Evolutionary conservation across 192 early-diverging fungal genomes (phyloP), one percentile per base, ranked within the genome.

Genomic region (Ambispora gerdemannii): DNA sequence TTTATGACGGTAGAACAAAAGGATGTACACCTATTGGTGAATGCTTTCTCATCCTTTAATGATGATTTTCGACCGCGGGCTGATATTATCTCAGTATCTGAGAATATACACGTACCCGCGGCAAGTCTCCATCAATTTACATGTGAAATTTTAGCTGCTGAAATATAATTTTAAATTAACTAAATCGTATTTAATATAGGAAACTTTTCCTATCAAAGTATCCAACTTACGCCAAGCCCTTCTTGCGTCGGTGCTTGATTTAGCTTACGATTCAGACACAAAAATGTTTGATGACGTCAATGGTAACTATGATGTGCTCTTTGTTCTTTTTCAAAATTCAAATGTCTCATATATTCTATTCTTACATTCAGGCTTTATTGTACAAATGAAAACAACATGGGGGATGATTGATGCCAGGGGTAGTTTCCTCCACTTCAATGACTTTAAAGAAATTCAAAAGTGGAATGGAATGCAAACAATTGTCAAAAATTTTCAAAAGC

Each of bases 11-110:
- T 60, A 4, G 10, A 27, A 31, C 13, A 60, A 15, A 10, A 60
- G 6, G 58, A 60, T 60, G 30, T 60, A n/a, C 58, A 60, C 19
- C 24, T 60, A 60, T 32, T 60, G 31, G 30, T 17, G n/a, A 60
- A 32, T 34, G 58, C 58, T 19, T 60, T 60, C 19, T 17, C 4
- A 31, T 60, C 20, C 19, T 60, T 30, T 32, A 13, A 31, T 17
- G 58, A 60, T 60, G 58, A 60, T 60, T 32, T 60, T 31, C 11
- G 58, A 30, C 58, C 58, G 7, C 8, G 17, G 13, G n/a, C n/a
- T 17, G 4, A 7, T 2, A 60, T 17, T 4, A 60, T 60, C 6
- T 13, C 13, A 8, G 17, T 31, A 32, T 31, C 30, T 6, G 28
- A 60, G 6, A 27, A 60, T n/a, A 24, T 60, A 19, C 25, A 60